These are phyloP conservation scores for Metschnikowia proteae DNA, from an alignment of 805 yeast genomes.

Conservation along the genomic window DNA sequence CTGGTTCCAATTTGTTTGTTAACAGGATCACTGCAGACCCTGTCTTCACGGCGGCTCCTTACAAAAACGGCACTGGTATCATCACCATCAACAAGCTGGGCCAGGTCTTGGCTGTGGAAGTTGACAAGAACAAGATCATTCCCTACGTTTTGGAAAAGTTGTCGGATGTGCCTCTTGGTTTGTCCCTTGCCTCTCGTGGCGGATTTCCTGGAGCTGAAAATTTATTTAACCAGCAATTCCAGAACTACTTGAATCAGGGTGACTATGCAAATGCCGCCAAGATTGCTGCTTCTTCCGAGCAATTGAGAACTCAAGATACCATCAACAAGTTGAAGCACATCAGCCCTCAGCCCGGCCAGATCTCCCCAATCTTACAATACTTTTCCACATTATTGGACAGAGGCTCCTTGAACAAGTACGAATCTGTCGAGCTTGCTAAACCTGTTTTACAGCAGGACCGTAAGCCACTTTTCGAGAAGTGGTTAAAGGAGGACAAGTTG, in stretches of 20 bases:
- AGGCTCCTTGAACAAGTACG: constrained; percentile 88
- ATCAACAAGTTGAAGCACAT: constrained; percentile 87
- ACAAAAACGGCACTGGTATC: constrained; percentile 73
- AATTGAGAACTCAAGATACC: constrained; percentile 90
- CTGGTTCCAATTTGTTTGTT: constrained; percentile 88
- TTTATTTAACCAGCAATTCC: constrained; percentile 87
- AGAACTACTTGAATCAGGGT: constrained; percentile 74
- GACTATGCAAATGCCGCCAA: constrained; percentile 92
- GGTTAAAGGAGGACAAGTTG: constrained; percentile 92
- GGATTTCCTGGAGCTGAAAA: constrained; percentile 97
- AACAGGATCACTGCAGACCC: constrained; percentile 96
- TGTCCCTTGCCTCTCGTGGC: constrained; percentile 88
- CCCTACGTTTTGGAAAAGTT: constrained; percentile 86
- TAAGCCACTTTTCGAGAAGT: constrained; percentile 88
- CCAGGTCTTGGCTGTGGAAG: constrained; percentile 89
- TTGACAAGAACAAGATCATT: constrained; percentile 77
- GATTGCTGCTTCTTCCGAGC: constrained; percentile 92
- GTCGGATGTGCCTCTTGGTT: constrained; percentile 81
- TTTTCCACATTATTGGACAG: constrained; percentile 87
- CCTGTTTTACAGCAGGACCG: constrained; percentile 96
- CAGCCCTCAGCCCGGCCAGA: constrained; percentile 90
- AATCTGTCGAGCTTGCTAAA: constrained; percentile 89
- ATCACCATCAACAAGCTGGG: constrained; percentile 93
- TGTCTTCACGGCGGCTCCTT: constrained; percentile 82
- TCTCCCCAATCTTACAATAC: constrained; percentile 90